Percentiles rank a stretch among this genome's conserved stretches.
Conservation (phyloP, 345 rosid species). For the Lagerstroemia speciosa region DNA sequence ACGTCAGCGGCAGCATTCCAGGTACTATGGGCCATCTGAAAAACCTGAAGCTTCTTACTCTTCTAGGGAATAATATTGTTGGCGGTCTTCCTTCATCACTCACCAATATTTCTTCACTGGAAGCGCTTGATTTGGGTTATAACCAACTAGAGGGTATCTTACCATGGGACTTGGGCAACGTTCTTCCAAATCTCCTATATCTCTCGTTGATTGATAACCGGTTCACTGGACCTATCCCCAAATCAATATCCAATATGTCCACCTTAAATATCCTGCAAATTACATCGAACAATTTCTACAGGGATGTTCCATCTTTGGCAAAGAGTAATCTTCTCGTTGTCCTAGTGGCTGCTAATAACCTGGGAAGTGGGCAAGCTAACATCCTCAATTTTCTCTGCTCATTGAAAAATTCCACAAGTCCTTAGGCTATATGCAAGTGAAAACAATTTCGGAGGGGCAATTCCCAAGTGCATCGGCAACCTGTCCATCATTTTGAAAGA, state of each 20-base stretch:
- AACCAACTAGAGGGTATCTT: constrained; percentile 1
- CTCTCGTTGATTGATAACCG: neutral
- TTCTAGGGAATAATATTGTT: neutral
- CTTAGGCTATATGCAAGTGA: neutral
- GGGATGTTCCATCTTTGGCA: neutral
- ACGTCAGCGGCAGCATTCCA: neutral
- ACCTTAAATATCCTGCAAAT: neutral
- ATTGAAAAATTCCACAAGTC: constrained; percentile 1
- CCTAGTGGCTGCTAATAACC: neutral
- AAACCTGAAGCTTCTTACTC: neutral
- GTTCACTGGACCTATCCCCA: neutral
- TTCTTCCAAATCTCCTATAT: neutral
- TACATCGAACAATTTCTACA: neutral
- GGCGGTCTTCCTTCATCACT: constrained; percentile 1
- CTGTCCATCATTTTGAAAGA: neutral
- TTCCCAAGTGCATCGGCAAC: constrained; percentile 1
- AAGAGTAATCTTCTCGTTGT: neutral
- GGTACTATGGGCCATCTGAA: neutral
- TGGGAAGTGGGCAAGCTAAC: neutral
- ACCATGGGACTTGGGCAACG: neutral
- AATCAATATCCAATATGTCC: neutral
- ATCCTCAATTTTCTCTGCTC: constrained; percentile 3
- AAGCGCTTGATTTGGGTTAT: neutral
- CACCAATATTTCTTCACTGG: neutral
- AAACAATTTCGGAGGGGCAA: neutral